Conservation (phyloP, 169 alveolate species). For the Plasmodium relictum region DNA sequence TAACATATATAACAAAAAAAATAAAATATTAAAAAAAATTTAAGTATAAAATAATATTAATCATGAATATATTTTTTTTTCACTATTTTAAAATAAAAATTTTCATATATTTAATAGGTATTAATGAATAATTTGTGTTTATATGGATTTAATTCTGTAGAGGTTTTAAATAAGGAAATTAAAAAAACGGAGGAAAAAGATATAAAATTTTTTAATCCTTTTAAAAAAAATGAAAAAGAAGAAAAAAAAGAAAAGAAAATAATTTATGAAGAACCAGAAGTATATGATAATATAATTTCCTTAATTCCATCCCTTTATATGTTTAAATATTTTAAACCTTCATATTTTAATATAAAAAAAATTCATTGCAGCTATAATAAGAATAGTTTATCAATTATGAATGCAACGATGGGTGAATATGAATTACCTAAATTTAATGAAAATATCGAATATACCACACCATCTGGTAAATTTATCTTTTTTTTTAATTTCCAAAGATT, state of each 20-base stretch:
- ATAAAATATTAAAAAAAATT: too few species aligned
- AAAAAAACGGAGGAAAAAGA: constrained; percentile 24
- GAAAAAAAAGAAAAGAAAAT: constrained; percentile 32
- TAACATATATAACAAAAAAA: background rate
- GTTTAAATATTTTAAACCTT: constrained; percentile 77
- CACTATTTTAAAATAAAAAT: background rate
- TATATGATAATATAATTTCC: constrained; percentile 35
- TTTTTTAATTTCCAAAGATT: background rate
- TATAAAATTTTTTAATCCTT: constrained; percentile 18
- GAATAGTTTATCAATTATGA: constrained; percentile 74
- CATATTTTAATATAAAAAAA: constrained; percentile 66
- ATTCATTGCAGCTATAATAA: constrained; percentile 74
- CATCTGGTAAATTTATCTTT: constrained; percentile 40
- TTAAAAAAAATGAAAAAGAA: constrained; percentile 19
- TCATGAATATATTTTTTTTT: background rate
- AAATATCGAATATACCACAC: constrained; percentile 70
- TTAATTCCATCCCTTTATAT: constrained; percentile 68
- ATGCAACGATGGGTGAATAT: constrained; percentile 75
- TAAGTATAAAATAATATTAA: too few species aligned
- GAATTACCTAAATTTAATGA: constrained; percentile 33
- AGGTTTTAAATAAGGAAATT: constrained; percentile 13
- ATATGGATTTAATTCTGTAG: constrained; percentile 71
- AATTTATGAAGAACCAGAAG: constrained; percentile 61
- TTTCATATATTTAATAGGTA: constrained; percentile 10
- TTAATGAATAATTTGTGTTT: constrained; percentile 67